These are phyloP conservation scores for Xylaria nigripes DNA, from an alignment of 495 filamentous ascomycete species.

Conservation along the genomic window DNA sequence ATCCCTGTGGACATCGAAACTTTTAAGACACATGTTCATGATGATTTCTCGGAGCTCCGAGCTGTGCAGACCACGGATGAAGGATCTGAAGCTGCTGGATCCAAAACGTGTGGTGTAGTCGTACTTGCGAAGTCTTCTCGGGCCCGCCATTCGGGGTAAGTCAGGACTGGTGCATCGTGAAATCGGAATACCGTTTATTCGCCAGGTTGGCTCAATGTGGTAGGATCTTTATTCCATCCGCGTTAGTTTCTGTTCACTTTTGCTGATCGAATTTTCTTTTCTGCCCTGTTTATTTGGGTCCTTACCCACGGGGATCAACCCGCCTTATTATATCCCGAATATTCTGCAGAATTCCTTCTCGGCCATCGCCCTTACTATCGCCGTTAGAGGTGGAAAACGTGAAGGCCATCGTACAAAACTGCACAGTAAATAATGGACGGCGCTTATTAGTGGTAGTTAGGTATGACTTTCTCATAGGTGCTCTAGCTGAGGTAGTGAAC, in stretches of 20 bases:
- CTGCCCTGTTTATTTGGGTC: too few relatives aligned
- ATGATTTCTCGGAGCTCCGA: conserved; percentile 11
- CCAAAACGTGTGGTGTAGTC: neutral
- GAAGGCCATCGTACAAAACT: neutral
- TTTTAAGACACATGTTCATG: conserved; percentile 8
- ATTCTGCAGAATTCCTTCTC: neutral
- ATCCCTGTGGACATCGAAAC: conserved; percentile 1
- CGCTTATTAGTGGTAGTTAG: neutral
- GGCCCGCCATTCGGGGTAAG: neutral
- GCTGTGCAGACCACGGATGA: neutral
- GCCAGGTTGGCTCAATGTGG: conserved; percentile 10
- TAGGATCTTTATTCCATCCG: neutral
- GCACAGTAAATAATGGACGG: neutral
- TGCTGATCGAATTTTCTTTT: neutral
- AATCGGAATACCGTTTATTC: conserved; percentile 3
- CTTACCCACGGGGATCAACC: conserved; percentile 7
- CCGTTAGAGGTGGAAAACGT: neutral
- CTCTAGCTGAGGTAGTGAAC: neutral
- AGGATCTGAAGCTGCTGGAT: neutral
- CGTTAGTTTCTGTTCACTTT: neutral
- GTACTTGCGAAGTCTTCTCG: neutral
- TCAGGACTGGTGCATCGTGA: neutral
- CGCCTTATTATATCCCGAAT: conserved; percentile 2
- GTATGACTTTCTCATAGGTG: neutral
- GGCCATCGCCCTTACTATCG: neutral